Base-by-base conservation (phyloP, 352 stramenopile genomes). In the Globisporangium emineosum region DNA sequence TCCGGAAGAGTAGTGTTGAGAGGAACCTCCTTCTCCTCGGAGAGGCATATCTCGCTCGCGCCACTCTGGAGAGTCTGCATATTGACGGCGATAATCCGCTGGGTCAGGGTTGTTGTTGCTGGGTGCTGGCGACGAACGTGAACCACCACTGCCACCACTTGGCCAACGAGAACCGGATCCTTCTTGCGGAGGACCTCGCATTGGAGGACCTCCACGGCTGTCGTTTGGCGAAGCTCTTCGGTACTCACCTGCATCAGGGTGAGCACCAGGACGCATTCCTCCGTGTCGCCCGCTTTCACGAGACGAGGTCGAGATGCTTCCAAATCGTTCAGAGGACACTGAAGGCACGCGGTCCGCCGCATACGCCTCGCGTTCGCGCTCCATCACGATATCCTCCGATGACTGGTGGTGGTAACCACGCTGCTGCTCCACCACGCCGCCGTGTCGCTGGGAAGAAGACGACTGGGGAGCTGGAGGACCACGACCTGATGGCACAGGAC, bases 61-160 rank as follows among this genome's bases (percentile, higher is more conserved):
- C 78, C 78, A 83, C n/a, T 60, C 65, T 15, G 73, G 71, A 8
- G 71, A 71, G n/a, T 75, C 62, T 6, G 50, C 64, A 65, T 78
- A 83, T 23, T 70, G 69, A 1, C 59, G 73, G 1, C 57, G 62
- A 54, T 85, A 81, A 13, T 77, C 71, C 7, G 29, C 17, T 15
- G 21, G 33, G 17, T 68, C 37, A 4, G 27, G 21, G 5, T 57
- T 17, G 21, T 17, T 52, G 45, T 15, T 43, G 42, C 12, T 57
- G 19, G 52, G 17, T 29, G 52, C 52, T 5, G 19, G 23, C 5
- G 49, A 49, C 8, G 59, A 30, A 15, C 59, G 59, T 23, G 3
- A n/a, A 27, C 40, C 29, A 21, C 52, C 17, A 15, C 60, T 21
- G 19, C 23, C 49, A n/a, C 10, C 30, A 12, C 58, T 25, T 30